phyloP scores from a whole-genome alignment of 2,329 filamentous ascomycete species.

The Conoideocrella luteorostrata region DNA sequence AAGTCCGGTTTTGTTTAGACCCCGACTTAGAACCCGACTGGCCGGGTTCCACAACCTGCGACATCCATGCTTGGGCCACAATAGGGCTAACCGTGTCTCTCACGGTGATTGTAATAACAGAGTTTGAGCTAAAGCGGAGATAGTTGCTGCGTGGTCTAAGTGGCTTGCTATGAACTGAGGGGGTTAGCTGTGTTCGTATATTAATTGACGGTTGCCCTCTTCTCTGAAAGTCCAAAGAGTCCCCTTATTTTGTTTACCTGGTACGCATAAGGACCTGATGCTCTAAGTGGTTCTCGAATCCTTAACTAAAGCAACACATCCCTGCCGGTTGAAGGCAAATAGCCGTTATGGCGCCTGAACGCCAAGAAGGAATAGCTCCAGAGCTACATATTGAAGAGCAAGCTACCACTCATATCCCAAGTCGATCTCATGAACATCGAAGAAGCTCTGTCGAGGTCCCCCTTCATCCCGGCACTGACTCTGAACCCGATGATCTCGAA shows the following conservation, averaged over 20 bases:
- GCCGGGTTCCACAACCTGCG: background rate
- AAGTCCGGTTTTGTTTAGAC: constrained; percentile 1
- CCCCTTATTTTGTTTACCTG: no score
- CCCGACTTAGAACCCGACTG: background rate
- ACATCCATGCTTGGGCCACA: no score
- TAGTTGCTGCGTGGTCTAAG: background rate
- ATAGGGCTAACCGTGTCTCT: background rate
- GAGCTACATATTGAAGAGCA: background rate
- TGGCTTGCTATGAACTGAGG: no score
- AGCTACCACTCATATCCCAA: background rate
- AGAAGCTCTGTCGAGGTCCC: constrained; percentile 1
- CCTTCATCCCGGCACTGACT: background rate
- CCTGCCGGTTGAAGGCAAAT: background rate
- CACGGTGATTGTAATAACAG: background rate
- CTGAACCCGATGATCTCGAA: constrained; percentile 2
- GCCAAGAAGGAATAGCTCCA: background rate
- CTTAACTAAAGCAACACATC: no score
- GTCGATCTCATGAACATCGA: background rate
- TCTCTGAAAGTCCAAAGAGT: background rate
- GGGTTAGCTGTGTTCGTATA: background rate
- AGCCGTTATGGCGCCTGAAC: constrained; percentile 2
- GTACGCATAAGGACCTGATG: no score
- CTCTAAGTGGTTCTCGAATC: no score
- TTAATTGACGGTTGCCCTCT: background rate
- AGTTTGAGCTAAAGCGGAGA: background rate